These are phyloP conservation scores for Trametes punicea DNA, from an alignment of 768 basidiomycete genomes.

Conservation along the genomic window DNA sequence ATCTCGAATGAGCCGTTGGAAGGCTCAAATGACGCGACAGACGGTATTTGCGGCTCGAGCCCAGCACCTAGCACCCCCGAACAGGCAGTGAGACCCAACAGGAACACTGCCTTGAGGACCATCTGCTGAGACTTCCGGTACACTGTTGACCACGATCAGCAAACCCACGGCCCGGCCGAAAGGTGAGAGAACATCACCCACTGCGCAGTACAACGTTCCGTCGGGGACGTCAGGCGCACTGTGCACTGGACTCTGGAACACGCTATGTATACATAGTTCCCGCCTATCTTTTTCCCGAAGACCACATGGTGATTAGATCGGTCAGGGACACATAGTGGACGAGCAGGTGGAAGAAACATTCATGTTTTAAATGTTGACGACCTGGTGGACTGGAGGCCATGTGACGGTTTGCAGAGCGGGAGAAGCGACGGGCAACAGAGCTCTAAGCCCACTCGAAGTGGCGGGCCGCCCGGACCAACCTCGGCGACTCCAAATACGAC, in stretches of 20 bases:
- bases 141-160: neutral
- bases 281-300: neutral
- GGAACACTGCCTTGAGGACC: neutral
- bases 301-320: neutral
- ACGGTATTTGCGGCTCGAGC: conserved; percentile 36
- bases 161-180: neutral
- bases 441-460: neutral
- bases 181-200: neutral
- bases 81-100: neutral
- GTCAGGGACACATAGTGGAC: neutral
- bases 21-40: conserved; percentile 33
- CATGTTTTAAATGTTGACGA: neutral
- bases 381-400: neutral
- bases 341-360: neutral
- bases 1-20: conserved; percentile 31
- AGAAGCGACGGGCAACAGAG: neutral
- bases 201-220: neutral
- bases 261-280: neutral
- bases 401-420: neutral
- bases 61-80: conserved; percentile 1
- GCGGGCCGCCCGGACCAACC: conserved; percentile 3
- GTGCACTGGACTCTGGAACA: neutral
- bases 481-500: neutral
- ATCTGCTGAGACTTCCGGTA: neutral
- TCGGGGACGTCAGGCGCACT: neutral